These are phyloP conservation scores for Trichoderma sp. DNA, from an alignment of 2,329 filamentous ascomycete genomes.

Conservation along the genomic window DNA sequence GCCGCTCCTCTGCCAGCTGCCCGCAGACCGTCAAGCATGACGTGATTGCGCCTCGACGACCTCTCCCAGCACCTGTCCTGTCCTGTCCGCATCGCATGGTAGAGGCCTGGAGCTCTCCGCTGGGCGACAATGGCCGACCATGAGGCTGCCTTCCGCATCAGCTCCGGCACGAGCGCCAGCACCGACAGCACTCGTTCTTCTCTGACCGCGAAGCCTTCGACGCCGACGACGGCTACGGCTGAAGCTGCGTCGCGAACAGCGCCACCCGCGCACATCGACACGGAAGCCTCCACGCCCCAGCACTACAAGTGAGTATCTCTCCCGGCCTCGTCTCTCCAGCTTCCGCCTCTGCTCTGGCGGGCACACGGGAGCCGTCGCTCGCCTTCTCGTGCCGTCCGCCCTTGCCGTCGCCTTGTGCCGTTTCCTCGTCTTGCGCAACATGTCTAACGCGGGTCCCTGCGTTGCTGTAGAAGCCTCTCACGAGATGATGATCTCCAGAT, in stretches of 20 bases:
- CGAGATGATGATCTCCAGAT: slow-evolving; percentile 48
- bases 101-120: slow-evolving; percentile 41
- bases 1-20: background rate
- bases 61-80: slow-evolving; percentile 29
- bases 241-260: slow-evolving; percentile 31
- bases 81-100: slow-evolving; percentile 30
- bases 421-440: background rate
- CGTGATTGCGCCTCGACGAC: slow-evolving; percentile 37
- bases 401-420: slow-evolving; percentile 14
- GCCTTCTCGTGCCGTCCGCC: slow-evolving; percentile 27
- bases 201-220: slow-evolving; percentile 62
- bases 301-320: slow-evolving; percentile 41
- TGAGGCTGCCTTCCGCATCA: slow-evolving; percentile 65
- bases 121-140: slow-evolving; percentile 67
- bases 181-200: slow-evolving; percentile 66
- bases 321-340: background rate
- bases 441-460: slow-evolving; percentile 27
- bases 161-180: slow-evolving; percentile 43
- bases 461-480: slow-evolving; percentile 34
- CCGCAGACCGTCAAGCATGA: slow-evolving; percentile 36
- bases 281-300: slow-evolving; percentile 50
- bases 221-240: slow-evolving; percentile 40
- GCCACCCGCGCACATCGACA: slow-evolving; percentile 39
- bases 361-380: slow-evolving; percentile 28
- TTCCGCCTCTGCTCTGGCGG: background rate